Base-by-base conservation (phyloP, 257 asterid genomes). In the Ajuga chamaepitys region DNA sequence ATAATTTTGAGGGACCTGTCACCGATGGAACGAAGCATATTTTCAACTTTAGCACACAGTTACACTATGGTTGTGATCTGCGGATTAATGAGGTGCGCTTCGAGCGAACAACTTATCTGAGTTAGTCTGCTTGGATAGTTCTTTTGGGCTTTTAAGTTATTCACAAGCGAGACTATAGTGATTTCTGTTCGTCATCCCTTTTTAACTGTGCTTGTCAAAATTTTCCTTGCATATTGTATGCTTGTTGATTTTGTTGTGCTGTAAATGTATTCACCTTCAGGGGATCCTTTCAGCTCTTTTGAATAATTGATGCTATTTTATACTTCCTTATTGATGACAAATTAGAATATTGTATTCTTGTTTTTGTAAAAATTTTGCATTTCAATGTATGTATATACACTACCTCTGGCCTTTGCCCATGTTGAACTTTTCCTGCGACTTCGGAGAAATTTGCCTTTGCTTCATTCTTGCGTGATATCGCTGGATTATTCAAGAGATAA, bases 21-120 rank as follows among this genome's bases (percentile, higher is more conserved):
- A 61, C 75, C 10, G 99, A 94, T 82, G 99, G 99, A 57, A 94
- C 90, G 99, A 96, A 88, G 59, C 92, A 94, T 83, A 83, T 88
- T 76, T 89, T 86, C 81, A 90, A 80, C 74, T 84, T 95, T 61
- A 82, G 89, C 81, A 87, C 94, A 70, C 96, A 86, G 78, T 80
- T 94, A 66, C 94, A 91, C 11, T 94, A 85, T 84, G 99, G 99
- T 64, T 82, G 86, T 69, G 99, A 94, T 83, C 86, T 94, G 75
- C 90, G 97, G 62, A 82, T 94, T 60, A 94, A 94, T 80, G 99
- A 94, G 97, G 97, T 93, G 68, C 62, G 60, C 54, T 68, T 26
- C 62, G 20, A 66, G 26, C 63, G 13, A 47, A 58, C 13, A 55
- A 45, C 71, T 61, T 66, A 52, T 38, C 26, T 24, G 32, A 38